Percentiles rank a stretch among this genome's conserved stretches.
These are phyloP conservation scores for Tylopilus orsonianus DNA, from an alignment of 1,284 basidiomycete genomes.

Conservation along the genomic window DNA sequence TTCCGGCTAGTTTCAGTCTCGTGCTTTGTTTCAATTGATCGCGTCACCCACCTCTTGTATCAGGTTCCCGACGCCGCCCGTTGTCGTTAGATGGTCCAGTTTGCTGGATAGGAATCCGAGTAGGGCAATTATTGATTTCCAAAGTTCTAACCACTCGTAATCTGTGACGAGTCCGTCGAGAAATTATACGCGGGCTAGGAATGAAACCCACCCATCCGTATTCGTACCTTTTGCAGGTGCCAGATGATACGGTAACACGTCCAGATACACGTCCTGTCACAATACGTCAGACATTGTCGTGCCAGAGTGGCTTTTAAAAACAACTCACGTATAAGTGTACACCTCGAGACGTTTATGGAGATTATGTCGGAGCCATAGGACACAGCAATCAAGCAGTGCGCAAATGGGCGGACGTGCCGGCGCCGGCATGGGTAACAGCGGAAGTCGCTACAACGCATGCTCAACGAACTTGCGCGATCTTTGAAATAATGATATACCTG, in stretches of 20 bases:
- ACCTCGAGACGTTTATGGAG: constrained; percentile 60
- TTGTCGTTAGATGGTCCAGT: constrained; percentile 47
- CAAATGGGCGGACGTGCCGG: constrained; percentile 47
- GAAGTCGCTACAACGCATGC: constrained; percentile 42
- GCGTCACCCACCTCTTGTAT: constrained; percentile 47
- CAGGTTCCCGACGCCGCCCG: constrained; percentile 50
- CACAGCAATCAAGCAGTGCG: constrained; percentile 60
- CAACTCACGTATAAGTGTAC: constrained; percentile 51
- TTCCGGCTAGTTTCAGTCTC: constrained; percentile 26
- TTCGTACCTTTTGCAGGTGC: constrained; percentile 50
- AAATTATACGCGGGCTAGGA: not conserved
- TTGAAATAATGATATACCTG: constrained; percentile 44
- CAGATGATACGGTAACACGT: constrained; percentile 53
- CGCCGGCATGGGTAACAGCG: constrained; percentile 44
- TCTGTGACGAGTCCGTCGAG: constrained; percentile 36
- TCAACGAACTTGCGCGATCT: not conserved
- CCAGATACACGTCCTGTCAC: constrained; percentile 50
- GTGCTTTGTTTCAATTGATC: not conserved
- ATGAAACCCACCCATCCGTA: constrained; percentile 47
- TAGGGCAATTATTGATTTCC: constrained; percentile 53
- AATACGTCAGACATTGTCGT: not conserved
- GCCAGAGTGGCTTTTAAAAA: not conserved
- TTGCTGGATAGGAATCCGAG: constrained; percentile 55
- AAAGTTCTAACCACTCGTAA: constrained; percentile 64
- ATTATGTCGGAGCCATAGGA: constrained; percentile 69